Base-by-base conservation (phyloP, 768 basidiomycete species). In the Phlebiopsis flavidoalba region DNA sequence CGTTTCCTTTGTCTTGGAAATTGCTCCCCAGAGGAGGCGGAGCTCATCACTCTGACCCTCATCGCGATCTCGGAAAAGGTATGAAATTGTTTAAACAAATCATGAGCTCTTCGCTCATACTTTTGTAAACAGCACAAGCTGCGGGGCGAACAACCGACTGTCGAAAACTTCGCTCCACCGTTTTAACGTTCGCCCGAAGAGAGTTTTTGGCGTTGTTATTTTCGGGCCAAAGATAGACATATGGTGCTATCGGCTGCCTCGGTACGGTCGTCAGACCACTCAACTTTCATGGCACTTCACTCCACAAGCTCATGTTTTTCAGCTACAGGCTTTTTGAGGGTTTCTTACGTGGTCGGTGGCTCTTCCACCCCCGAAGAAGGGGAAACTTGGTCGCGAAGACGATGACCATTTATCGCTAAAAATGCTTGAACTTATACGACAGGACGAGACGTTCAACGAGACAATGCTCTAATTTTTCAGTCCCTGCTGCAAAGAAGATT, bases 171-270 rank as follows among this genome's bases (percentile, higher is more conserved):
- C 55, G n/a, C 57, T 10, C 57, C 65, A 31, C 53, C 36, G 68
- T 69, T 3, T 61, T 74, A 26, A n/a, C 72, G 73, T 31, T 63
- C 68, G 12, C 71, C 70, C 12, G 72, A 74, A 58, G 64, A 72
- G 22, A 67, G n/a, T n/a, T 72, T 21, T 57, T 72, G 15, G n/a
- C 59, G 37, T 8, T 64, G 68, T 3, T 63, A 64, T 40, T 68
- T n/a, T 66, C 43, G 56, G 60, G 2, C 61, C 70, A 0, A 64
- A 60, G 33, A 51, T 69, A 1, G 70, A 72, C 57, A 68, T 74
- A 33, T 74, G 73, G 73, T n/a, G 69, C 69, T 50, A 37, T 73
- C 14, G 71, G 72, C 8, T 73, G 71, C 45, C 43, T 72, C n/a
- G 24, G 71, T 70, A 50, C 45, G 68, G n/a, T n/a, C n/a, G n/a